These are phyloP conservation scores for Eucalyptus sp. DNA, from an alignment of 345 rosid species.

Conservation along the genomic window DNA sequence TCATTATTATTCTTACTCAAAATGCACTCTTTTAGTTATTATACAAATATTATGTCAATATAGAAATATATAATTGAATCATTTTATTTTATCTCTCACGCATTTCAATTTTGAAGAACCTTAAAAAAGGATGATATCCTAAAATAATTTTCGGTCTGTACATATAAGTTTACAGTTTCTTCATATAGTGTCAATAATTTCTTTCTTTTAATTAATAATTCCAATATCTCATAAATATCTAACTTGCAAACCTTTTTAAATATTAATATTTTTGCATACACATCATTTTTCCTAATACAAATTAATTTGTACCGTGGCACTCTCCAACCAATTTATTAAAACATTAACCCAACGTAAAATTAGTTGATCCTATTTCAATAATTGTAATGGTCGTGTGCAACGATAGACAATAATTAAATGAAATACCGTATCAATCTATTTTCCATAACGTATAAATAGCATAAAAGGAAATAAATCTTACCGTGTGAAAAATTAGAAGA, in stretches of 20 bases:
- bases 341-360: neutral
- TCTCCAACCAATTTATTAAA: neutral
- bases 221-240: neutral
- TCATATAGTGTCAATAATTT: neutral
- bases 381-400: neutral
- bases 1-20: neutral
- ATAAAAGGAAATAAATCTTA: neutral
- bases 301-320: neutral
- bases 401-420: rapidly evolving
- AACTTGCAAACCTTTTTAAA: neutral
- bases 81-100: neutral
- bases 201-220: neutral
- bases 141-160: neutral
- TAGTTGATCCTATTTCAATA: neutral
- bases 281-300: neutral
- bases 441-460: neutral
- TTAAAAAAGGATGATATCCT: neutral
- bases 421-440: neutral
- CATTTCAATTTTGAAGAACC: neutral
- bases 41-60: neutral
- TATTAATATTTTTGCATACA: neutral
- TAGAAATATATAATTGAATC: neutral
- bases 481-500: neutral
- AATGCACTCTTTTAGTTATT: neutral
- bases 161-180: neutral